Percentiles rank a stretch among this genome's conserved stretches.
phyloP scores from a whole-genome alignment of 352 stramenopile species.

The Aphanomyces stellatus region DNA sequence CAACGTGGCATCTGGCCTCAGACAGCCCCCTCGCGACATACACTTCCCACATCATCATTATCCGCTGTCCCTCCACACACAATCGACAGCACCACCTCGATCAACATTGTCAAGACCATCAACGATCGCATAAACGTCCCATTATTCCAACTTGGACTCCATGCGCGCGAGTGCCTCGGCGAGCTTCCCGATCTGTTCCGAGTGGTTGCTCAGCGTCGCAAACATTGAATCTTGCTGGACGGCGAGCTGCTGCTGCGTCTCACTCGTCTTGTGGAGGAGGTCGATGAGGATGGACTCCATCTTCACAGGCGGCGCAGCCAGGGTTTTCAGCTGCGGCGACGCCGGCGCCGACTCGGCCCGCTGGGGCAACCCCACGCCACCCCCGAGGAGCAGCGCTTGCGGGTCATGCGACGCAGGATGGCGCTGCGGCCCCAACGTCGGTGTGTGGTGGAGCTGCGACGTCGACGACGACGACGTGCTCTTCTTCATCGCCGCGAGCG shows the following conservation, averaged over 20 bases:
- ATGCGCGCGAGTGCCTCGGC: constrained; percentile 5
- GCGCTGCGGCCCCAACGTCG: background rate
- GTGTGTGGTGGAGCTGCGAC: background rate
- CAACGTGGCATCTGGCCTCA: too few relatives aligned
- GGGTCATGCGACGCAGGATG: background rate
- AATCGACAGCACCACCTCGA: too few relatives aligned
- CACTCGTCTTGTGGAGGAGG: constrained; percentile 14
- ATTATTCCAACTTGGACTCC: constrained; percentile 17
- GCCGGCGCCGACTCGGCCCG: background rate
- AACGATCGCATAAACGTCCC: too few relatives aligned
- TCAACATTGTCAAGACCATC: too few relatives aligned
- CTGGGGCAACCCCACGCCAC: background rate
- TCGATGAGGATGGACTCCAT: constrained; percentile 18
- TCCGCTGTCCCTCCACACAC: too few relatives aligned
- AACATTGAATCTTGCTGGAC: constrained; percentile 16
- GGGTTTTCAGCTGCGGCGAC: background rate
- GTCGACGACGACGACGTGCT: background rate
- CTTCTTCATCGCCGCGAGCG: too few relatives aligned
- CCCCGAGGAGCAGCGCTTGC: background rate
- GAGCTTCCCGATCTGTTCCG: constrained; percentile 15
- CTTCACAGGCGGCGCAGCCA: background rate
- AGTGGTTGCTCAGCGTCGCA: constrained; percentile 13
- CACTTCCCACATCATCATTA: too few relatives aligned
- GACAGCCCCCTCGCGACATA: too few relatives aligned
- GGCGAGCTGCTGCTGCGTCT: constrained; percentile 19